These are phyloP conservation scores for Nicotiana sylvestris DNA, from an alignment of 257 asterid genomes.

Conservation along the genomic window DNA sequence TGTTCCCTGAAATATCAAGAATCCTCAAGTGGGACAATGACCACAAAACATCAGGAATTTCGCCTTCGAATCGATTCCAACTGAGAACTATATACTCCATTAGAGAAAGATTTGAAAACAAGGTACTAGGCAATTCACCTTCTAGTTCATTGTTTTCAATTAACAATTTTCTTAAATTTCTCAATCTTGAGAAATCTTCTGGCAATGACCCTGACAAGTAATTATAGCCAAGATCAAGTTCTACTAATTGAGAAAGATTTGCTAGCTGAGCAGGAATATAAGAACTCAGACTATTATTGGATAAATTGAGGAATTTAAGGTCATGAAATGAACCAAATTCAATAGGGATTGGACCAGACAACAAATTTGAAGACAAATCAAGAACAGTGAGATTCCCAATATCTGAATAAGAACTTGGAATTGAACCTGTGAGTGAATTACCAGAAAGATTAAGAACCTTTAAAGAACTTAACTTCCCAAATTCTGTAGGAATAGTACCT, in stretches of 20 bases:
- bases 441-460: conserved; percentile 50
- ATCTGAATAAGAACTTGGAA: conserved; percentile 45
- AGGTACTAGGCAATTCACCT: conserved; percentile 28
- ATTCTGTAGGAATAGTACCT: conserved; percentile 54
- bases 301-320: conserved; percentile 42
- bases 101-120: conserved; percentile 23
- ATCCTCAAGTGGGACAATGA: conserved; percentile 25
- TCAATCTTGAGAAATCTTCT: conserved; percentile 30
- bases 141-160: conserved; percentile 43
- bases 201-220: conserved; percentile 47
- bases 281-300: conserved; percentile 44
- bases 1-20: conserved; percentile 57
- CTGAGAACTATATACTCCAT: conserved; percentile 32
- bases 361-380: conserved; percentile 51
- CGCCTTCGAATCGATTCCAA: conserved; percentile 29
- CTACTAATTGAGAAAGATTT: conserved; percentile 35
- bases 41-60: conserved; percentile 36
- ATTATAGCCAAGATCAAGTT: conserved; percentile 57
- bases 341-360: conserved; percentile 49
- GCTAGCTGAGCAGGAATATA: conserved; percentile 50
- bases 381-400: conserved; percentile 49
- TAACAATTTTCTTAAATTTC: conserved; percentile 30
- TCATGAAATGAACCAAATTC: conserved; percentile 36
- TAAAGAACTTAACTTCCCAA: conserved; percentile 35
- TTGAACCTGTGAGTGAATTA: conserved; percentile 51